A percentile compares a stretch with the other conserved stretches of the same genome.
Conservation (phyloP, 257 asterid genomes). For the Nicotiana sylvestris region DNA sequence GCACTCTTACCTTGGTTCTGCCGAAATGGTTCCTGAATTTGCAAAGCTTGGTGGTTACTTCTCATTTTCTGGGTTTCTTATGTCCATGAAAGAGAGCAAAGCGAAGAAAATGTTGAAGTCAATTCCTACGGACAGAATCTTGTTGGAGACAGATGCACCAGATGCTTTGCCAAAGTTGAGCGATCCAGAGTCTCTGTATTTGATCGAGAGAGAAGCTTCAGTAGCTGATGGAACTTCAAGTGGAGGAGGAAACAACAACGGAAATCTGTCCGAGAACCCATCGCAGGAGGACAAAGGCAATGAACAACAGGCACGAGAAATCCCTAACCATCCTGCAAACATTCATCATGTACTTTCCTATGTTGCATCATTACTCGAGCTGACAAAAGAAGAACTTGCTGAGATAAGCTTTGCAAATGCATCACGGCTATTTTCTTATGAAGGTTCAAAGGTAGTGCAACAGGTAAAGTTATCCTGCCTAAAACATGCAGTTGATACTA, state of each 20-base stretch:
- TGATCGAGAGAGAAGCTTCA: constrained; percentile 26
- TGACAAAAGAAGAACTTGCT: constrained; percentile 63
- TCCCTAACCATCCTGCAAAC: constrained; percentile 80
- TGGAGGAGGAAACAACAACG: constrained; percentile 7
- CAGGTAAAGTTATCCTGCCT: neutral
- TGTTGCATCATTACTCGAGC: constrained; percentile 54
- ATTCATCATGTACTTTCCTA: constrained; percentile 72
- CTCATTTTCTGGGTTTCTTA: constrained; percentile 86
- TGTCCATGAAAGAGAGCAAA: constrained; percentile 86
- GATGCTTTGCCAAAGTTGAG: constrained; percentile 60
- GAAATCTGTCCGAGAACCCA: neutral
- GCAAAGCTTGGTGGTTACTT: constrained; percentile 84
- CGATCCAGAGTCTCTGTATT: constrained; percentile 30
- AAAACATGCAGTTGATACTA: neutral
- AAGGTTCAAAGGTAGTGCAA: constrained; percentile 64
- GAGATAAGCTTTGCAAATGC: constrained; percentile 69
- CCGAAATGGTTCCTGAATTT: constrained; percentile 89
- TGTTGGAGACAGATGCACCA: constrained; percentile 96
- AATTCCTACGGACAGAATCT: constrained; percentile 72
- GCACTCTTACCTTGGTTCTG: constrained; percentile 92
- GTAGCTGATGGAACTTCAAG: constrained; percentile 12
- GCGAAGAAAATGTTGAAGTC: constrained; percentile 79
- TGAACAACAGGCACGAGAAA: constrained; percentile 21
- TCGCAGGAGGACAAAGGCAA: constrained; percentile 11
- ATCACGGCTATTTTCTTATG: constrained; percentile 58